Evolutionary conservation across 2,329 filamentous ascomycete species (phyloP), one percentile per base, ranked within the genome.

Genomic region (Hypoxylon rubiginosum): DNA sequence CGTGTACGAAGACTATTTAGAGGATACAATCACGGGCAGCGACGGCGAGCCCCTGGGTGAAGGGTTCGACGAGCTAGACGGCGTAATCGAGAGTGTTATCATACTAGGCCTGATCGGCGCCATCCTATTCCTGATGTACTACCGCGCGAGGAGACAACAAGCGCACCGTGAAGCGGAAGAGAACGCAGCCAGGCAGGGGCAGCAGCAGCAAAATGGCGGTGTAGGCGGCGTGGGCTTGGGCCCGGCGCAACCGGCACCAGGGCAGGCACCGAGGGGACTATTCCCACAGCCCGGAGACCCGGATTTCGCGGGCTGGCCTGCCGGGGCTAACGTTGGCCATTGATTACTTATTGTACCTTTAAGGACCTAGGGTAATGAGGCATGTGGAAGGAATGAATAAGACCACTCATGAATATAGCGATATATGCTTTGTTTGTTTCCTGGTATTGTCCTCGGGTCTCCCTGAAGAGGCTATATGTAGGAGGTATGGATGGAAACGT

Each of bases 41-140:
- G 84, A 88, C 19, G 82, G 82, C 15, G 83, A 86, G 60, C 85
- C 85, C 52, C 83, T 81, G 21, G 81, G 86, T 63, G 89, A 90
- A 11, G 56, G 6, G 2, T 80, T 90, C 17, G 85, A 87, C 5
- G 92, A 93, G 48, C 81, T 97, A 10, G 93, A 94, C 50, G 92
- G 93, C 11, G 82, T 97, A 15, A 62, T 97, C 10, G 96, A 98
- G 79, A 95, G 91, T 46, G 80, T 97, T 24, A 83, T 97, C 48
- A 97, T 99, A 67, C 83, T 97, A 13, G 90, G 88, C 1, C 82
- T 98, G 13, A 90, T 92, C 0, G 89, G 90, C 13, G 88, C 89
- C 0, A 83, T 98, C 58, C 88, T 92, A 0, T 87, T 92, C 56
- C 82, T 98, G 32, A 85, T 98, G 15, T 97, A 94, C 79, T 95